These are phyloP conservation scores for Globisporangium alternatum DNA, from an alignment of 352 stramenopile genomes.

Conservation along the genomic window DNA sequence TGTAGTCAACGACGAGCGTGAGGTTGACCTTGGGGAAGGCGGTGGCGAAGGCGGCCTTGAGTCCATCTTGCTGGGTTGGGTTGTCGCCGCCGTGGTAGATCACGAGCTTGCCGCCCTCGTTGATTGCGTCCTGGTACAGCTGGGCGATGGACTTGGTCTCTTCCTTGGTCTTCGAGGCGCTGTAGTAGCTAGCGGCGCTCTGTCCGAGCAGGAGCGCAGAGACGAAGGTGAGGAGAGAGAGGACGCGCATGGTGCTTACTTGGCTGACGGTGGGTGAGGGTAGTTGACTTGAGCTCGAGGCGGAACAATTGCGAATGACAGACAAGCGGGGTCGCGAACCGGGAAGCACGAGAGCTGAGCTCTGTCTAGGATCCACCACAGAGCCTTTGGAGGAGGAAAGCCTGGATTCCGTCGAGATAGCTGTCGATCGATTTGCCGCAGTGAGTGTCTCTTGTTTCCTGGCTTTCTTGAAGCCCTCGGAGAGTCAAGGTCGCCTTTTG, in stretches of 20 bases:
- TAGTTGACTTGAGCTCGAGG: neutral
- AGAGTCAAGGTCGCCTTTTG: too few relatives aligned
- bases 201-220: neutral
- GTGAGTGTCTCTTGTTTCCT: too few relatives aligned
- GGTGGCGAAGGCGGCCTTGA: constrained; percentile 23
- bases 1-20: constrained; percentile 56
- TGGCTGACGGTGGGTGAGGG: neutral
- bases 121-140: constrained; percentile 47
- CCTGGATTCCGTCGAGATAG: too few relatives aligned
- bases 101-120: constrained; percentile 52
- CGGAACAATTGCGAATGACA: neutral
- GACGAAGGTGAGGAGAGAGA: constrained; percentile 5
- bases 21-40: constrained; percentile 58
- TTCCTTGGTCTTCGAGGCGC: constrained; percentile 20
- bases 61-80: constrained; percentile 22
- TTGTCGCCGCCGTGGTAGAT: constrained; percentile 40
- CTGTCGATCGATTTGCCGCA: too few relatives aligned
- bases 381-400: neutral
- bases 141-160: constrained; percentile 42
- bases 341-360: too few relatives aligned
- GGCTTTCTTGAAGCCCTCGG: too few relatives aligned
- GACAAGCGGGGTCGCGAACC: too few relatives aligned
- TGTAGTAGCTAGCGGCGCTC: constrained; percentile 6
- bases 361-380: neutral
- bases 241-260: constrained; percentile 5